Base-by-base conservation (phyloP, 192 early-diverging fungal genomes). In the Linderina pennispora region DNA sequence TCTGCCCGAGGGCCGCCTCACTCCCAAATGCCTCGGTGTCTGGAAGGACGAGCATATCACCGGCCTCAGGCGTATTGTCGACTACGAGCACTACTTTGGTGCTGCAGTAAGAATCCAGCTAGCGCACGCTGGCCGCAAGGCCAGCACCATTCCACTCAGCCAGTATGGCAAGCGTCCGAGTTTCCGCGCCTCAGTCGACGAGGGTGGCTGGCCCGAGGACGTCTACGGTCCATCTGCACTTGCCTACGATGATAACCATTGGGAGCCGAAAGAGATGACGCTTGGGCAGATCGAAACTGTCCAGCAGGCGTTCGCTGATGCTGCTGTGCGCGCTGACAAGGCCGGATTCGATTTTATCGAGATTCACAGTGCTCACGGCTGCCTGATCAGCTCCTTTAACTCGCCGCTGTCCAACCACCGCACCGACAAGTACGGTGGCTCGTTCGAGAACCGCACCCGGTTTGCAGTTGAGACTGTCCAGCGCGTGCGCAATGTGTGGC, bases 331-430 rank as follows among this genome's bases (percentile, higher is more conserved):
- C 22, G 87, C 94, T 0, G 58, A 76, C 23, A 68, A 78, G 43
- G 92, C 91, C 3, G 90, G 89, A 2, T 89, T 92, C 58, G 89
- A 94, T 43, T 83, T 82, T n/a, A 62, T 96, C 20, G 94, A 98
- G 64, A 69, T 98, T 17, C 92, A 95, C 44, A 79, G 68, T 39
- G 91, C 94, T 3, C 91, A 98, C 62, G 94, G 95, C 8, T 97
- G 94, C 58, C 63, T 97, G 32, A 52, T 90, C 41, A 71, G 84
- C 63, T 67, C 81, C 55, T 95, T 96, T 53, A 50, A 93, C 13
- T 87, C 84, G 14, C 83, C 87, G 2, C 44, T 89, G 24, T 71
- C 84, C 41, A 97, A 98, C 68, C 43, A 80, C 22, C 84, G 95
- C 47, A 92, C 89, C 0, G 95, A 98, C 58, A 43, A 86, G 39